phyloP scores from a whole-genome alignment of 768 basidiomycete species.

The Leccinum sublutescens region DNA sequence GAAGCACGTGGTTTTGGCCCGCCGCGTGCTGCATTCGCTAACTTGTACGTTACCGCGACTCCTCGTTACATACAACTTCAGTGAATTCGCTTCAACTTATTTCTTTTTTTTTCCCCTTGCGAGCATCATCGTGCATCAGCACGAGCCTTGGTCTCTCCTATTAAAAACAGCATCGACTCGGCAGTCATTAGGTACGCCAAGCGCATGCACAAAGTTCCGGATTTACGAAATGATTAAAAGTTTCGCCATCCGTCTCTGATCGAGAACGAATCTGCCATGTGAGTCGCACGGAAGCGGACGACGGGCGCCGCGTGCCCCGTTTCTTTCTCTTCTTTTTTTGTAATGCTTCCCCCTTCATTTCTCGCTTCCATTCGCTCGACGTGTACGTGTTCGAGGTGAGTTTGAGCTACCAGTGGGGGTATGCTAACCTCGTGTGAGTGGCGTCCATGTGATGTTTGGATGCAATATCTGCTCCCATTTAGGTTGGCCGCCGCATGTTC shows the following conservation, averaged over 20 bases:
- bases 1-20: conserved; percentile 16
- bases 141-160: not conserved
- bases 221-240: not conserved
- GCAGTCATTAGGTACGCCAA: not conserved
- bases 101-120: not conserved
- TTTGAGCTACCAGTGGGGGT: not conserved
- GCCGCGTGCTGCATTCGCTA: conserved; percentile 3
- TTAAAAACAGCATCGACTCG: too few relatives aligned
- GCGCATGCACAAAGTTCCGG: conserved; percentile 3
- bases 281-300: not conserved
- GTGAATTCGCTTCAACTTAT: conserved; percentile 1
- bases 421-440: not conserved
- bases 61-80: not conserved
- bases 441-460: not conserved
- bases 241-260: not conserved
- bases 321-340: not conserved
- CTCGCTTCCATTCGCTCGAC: not conserved
- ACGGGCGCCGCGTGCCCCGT: not conserved
- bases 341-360: not conserved
- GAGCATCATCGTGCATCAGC: conserved; percentile 2
- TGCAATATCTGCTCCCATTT: not conserved
- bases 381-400: not conserved
- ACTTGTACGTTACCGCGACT: not conserved
- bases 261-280: conserved; percentile 2
- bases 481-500: too few relatives aligned